Evolutionary conservation across 2,329 filamentous ascomycete species (phyloP).

Genomic region (Talaromyces sp.): DNA sequence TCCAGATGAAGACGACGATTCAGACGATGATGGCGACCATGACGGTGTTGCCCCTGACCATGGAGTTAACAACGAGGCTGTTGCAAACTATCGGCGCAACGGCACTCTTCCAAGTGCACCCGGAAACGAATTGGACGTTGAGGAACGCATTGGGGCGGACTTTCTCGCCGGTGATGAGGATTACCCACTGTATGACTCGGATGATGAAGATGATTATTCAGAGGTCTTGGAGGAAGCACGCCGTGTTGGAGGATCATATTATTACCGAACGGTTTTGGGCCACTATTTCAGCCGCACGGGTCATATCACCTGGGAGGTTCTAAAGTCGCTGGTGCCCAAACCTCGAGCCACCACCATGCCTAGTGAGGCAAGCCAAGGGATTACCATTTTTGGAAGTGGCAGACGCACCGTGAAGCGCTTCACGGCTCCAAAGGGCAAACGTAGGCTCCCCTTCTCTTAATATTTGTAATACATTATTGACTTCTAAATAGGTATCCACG

Average conservation of each 20-base stretch:
- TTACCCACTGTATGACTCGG: slow-evolving; percentile 86
- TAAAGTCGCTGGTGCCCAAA: slow-evolving; percentile 51
- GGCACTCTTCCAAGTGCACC: slow-evolving; percentile 44
- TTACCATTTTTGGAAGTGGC: slow-evolving; percentile 35
- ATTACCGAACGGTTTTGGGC: slow-evolving; percentile 58
- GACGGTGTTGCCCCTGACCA: slow-evolving; percentile 7
- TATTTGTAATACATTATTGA: slow-evolving; percentile 25
- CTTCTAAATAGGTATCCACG: slow-evolving; percentile 72
- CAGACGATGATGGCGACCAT: slow-evolving; percentile 54
- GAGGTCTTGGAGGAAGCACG: slow-evolving; percentile 74
- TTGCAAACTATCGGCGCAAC: slow-evolving; percentile 16
- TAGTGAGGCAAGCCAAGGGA: slow-evolving; percentile 28
- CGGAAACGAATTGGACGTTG: slow-evolving; percentile 61
- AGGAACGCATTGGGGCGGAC: slow-evolving; percentile 71
- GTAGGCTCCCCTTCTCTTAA: slow-evolving; percentile 25
- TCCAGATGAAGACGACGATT: slow-evolving; percentile 65
- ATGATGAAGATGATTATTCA: slow-evolving; percentile 71
- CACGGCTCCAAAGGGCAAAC: slow-evolving; percentile 54
- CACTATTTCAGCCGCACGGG: slow-evolving; percentile 47
- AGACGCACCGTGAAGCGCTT: slow-evolving; percentile 49
- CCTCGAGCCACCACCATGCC: slow-evolving; percentile 43
- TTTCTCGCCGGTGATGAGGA: slow-evolving; percentile 59
- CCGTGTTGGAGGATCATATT: slow-evolving; percentile 69
- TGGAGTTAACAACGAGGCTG: neutral
- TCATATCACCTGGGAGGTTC: slow-evolving; percentile 37